Conservation (phyloP, 2,329 filamentous ascomycete genomes). For the Pseudogymnoascus sp. region DNA sequence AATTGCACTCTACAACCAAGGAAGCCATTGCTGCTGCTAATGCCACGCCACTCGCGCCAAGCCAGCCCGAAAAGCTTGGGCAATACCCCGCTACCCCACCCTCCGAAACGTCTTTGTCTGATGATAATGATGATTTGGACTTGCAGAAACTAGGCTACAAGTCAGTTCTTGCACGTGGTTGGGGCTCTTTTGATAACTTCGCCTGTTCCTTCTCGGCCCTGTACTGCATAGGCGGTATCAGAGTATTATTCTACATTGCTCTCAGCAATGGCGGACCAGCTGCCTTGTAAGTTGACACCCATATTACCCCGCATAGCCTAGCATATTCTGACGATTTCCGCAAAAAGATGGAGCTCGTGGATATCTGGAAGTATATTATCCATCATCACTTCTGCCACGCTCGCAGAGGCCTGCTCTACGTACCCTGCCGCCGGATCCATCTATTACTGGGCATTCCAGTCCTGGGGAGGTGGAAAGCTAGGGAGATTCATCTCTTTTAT, state of each 20-base stretch:
- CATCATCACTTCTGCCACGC: slow-evolving; percentile 25
- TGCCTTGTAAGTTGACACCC: slow-evolving; percentile 2
- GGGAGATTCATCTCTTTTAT: slow-evolving; percentile 12
- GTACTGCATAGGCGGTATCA: slow-evolving; percentile 24
- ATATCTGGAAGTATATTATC: slow-evolving; percentile 11
- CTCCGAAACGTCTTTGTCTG: not conserved
- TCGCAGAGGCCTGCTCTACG: slow-evolving; percentile 27
- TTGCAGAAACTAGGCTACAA: slow-evolving; percentile 23
- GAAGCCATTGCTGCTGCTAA: not conserved
- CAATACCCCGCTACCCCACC: not conserved
- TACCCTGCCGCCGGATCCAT: slow-evolving; percentile 28
- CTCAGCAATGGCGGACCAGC: slow-evolving; percentile 22
- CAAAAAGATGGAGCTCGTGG: slow-evolving; percentile 13
- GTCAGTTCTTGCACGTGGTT: slow-evolving; percentile 23
- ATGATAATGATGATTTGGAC: slow-evolving; percentile 24
- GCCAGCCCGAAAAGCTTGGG: not conserved
- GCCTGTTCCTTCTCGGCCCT: slow-evolving; percentile 24
- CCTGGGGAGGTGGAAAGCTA: slow-evolving; percentile 17
- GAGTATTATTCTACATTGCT: slow-evolving; percentile 25
- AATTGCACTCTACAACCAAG: not conserved
- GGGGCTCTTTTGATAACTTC: slow-evolving; percentile 25
- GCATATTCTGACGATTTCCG: not conserved
- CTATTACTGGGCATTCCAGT: slow-evolving; percentile 28
- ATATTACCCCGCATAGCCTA: not conserved
- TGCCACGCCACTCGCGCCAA: not conserved